Evolutionary conservation across 257 asterid species (phyloP), one percentile per base, ranked within the genome.

Genomic region (Forsythia viridissima): DNA sequence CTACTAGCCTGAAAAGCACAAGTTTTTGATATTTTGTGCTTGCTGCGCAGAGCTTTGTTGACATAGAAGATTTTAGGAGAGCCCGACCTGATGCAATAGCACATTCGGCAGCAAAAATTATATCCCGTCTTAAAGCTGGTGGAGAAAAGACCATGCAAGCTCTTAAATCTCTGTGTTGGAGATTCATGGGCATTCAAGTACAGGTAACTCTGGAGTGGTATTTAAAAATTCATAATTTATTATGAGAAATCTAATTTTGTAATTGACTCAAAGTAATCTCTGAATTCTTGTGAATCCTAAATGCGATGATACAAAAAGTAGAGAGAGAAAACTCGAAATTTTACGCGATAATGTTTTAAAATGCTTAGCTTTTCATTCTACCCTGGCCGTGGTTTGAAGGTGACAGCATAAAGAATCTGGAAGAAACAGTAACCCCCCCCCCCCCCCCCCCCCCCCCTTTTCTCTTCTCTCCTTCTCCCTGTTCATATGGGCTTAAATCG

Each of bases 31-130:
- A 42, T n/a, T 84, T 77, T 73, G 77, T 76, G 44, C 59, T 78
- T 86, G 70, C 72, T 89, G 78, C 43, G 52, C 94, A 96, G 98
- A 88, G 74, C 77, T 63, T 80, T 76, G 98, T 96, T 72, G 98
- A 90, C 68, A 73, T 91, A 73, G 98, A 93, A 71, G 96, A 96
- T 85, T 96, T 89, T 79, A 86, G 87, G 88, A 96, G 91, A 81
- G 97, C 98, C 75, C 88, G 82, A 73, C 94, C 99, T 12, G 99
- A 96, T 90, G 96, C 97, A 70, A 93, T 93, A 79, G 96, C 97
- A 81, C 98, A 96, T 86, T 93, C 98, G 72, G 95, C 97, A 72
- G 91, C 90, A 82, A 96, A 92, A 79, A 93, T 96, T 73, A 89
- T 93, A 77, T 86, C 94, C 74, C 97, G 92, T 76, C 90, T 96